These are phyloP conservation scores for Gardenia jasminoides DNA, from an alignment of 257 asterid species.

Conservation along the genomic window DNA sequence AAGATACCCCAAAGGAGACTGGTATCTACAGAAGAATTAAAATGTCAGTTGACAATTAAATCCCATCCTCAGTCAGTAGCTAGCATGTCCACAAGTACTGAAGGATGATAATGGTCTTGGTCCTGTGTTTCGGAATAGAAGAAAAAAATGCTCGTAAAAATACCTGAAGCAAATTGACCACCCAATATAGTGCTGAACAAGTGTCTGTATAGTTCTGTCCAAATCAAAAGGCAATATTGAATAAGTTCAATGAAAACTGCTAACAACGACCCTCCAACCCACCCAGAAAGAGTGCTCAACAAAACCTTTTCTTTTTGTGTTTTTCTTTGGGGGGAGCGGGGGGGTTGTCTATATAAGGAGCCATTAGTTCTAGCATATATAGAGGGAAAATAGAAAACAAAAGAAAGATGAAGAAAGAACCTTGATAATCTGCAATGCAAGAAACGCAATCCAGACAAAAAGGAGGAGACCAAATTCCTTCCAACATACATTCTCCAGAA, in stretches of 20 bases:
- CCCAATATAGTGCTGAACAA: slow-evolving; percentile 77
- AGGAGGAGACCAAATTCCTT: slow-evolving; percentile 81
- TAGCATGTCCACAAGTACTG: not conserved
- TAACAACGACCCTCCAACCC: not conserved
- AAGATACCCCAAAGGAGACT: slow-evolving; percentile 68
- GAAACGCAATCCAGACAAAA: slow-evolving; percentile 85
- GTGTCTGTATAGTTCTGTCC: slow-evolving; percentile 59
- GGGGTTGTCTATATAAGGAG: not conserved
- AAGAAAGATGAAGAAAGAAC: slow-evolving; percentile 32
- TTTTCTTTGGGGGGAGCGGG: too few relatives aligned
- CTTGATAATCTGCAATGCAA: slow-evolving; percentile 75
- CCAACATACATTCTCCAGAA: slow-evolving; percentile 86
- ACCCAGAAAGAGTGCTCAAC: not conserved
- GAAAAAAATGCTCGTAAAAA: slow-evolving; percentile 5
- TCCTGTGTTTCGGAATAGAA: not conserved
- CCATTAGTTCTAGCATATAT: not conserved
- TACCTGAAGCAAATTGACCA: slow-evolving; percentile 91
- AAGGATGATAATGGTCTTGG: not conserved
- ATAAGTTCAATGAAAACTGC: not conserved
- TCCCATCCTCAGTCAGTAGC: not conserved
- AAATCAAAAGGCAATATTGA: slow-evolving; percentile 23
- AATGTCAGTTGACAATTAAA: not conserved
- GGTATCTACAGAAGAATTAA: slow-evolving; percentile 57
- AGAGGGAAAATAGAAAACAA: not conserved
- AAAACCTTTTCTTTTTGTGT: not conserved